Conservation (phyloP, 1,284 basidiomycete species). For the Lignosus rhinocerotis region DNA sequence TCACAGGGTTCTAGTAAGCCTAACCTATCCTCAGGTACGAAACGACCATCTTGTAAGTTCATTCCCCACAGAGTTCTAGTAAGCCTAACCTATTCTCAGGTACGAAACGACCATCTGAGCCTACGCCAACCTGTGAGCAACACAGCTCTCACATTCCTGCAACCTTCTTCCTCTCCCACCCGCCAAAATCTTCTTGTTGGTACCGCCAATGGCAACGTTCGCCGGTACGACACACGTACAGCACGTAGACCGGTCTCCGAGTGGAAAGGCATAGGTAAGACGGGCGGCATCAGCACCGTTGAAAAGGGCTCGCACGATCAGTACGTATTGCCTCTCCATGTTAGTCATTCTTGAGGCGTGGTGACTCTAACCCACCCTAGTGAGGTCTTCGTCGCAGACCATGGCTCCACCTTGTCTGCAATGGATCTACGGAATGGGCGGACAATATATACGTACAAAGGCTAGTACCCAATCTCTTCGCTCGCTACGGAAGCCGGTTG, state of each 20-base stretch:
- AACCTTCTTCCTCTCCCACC: conserved; percentile 38
- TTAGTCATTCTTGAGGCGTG: neutral
- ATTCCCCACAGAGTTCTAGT: neutral
- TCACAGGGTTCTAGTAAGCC: neutral
- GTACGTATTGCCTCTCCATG: conserved; percentile 47
- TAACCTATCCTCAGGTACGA: conserved; percentile 49
- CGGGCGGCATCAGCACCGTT: conserved; percentile 67
- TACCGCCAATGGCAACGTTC: conserved; percentile 75
- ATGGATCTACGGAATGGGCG: conserved; percentile 78
- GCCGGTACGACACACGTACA: conserved; percentile 79
- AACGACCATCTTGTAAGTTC: conserved; percentile 71
- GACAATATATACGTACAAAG: conserved; percentile 72
- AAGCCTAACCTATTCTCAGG: conserved; percentile 38
- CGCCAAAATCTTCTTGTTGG: conserved; percentile 69
- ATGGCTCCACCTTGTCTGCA: conserved; percentile 66
- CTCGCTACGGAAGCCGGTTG: neutral
- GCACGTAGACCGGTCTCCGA: conserved; percentile 71
- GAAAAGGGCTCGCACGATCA: conserved; percentile 65
- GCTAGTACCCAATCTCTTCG: conserved; percentile 34
- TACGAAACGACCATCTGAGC: conserved; percentile 76
- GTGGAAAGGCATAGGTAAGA: conserved; percentile 61
- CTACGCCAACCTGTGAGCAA: conserved; percentile 84
- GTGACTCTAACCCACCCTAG: conserved; percentile 39
- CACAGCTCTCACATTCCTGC: conserved; percentile 62
- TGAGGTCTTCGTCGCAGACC: conserved; percentile 77